These are phyloP conservation scores for Neckera pumila DNA, from an alignment of 225 moss, liverwort and hornwort species.

Conservation along the genomic window DNA sequence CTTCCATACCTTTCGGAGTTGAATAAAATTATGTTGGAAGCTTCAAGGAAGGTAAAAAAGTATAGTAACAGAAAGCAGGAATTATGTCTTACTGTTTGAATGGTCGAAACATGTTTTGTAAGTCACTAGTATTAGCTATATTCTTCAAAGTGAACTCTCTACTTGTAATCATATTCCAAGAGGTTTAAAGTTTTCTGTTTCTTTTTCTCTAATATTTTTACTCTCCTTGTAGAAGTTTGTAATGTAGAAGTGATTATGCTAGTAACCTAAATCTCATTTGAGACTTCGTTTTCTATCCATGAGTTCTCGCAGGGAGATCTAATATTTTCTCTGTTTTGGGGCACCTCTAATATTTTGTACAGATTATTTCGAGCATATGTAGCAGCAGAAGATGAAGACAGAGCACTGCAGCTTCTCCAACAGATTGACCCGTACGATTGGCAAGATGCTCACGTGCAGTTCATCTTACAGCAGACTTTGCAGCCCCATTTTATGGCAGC, in stretches of 20 bases:
- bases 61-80: not conserved
- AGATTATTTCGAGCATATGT: constrained; percentile 67
- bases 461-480: constrained; percentile 40
- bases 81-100: not conserved
- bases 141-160: not conserved
- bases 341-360: not conserved
- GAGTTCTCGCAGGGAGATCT: not conserved
- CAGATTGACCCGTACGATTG: constrained; percentile 39
- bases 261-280: not conserved
- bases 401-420: constrained; percentile 37
- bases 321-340: not conserved
- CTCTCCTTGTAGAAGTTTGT: not conserved
- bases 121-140: too few relatives aligned
- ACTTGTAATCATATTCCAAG: not conserved
- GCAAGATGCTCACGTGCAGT: constrained; percentile 44
- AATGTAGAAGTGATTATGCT: not conserved
- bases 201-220: not conserved
- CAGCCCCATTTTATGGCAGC: constrained; percentile 47
- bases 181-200: not conserved
- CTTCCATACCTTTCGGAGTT: not conserved
- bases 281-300: not conserved
- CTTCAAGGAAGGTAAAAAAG: not conserved
- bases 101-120: not conserved
- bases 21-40: not conserved
- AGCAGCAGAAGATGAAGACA: constrained; percentile 48